Conservation (phyloP, 2,329 filamentous ascomycete genomes). For the Dendrostoma leiphaemia region DNA sequence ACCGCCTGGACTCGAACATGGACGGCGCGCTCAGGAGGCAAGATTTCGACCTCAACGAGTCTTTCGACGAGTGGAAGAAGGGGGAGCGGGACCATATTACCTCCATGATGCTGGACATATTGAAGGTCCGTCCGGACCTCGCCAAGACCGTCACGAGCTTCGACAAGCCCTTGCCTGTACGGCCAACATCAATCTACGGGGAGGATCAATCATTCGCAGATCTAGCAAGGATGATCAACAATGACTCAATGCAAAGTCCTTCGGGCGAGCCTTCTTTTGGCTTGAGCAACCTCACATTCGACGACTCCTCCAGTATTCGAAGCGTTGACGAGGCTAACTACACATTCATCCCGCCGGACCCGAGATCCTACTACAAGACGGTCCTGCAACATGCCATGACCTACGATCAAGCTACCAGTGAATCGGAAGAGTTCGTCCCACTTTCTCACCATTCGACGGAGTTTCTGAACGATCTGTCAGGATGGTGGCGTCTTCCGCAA, state of each 20-base stretch:
- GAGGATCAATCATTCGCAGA: slow-evolving; percentile 54
- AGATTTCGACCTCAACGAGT: slow-evolving; percentile 88
- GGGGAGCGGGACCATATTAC: slow-evolving; percentile 84
- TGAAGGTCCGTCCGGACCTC: slow-evolving; percentile 81
- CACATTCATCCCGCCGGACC: slow-evolving; percentile 85
- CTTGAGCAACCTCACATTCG: slow-evolving; percentile 63
- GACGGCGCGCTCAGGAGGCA: slow-evolving; percentile 73
- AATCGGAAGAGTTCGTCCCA: slow-evolving; percentile 47
- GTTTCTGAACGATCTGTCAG: slow-evolving; percentile 77
- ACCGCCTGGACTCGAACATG: slow-evolving; percentile 78
- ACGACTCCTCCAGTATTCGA: slow-evolving; percentile 49
- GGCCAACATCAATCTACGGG: slow-evolving; percentile 41
- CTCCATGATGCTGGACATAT: slow-evolving; percentile 88
- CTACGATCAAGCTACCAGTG: slow-evolving; percentile 58
- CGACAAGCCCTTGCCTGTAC: slow-evolving; percentile 59
- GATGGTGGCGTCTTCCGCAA: slow-evolving; percentile 86
- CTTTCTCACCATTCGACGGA: slow-evolving; percentile 80
- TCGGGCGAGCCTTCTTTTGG: slow-evolving; percentile 66
- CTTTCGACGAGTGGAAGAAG: slow-evolving; percentile 87
- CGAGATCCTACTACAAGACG: slow-evolving; percentile 78
- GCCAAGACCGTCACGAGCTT: slow-evolving; percentile 69
- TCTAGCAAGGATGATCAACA: slow-evolving; percentile 50
- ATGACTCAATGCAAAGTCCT: slow-evolving; percentile 37
- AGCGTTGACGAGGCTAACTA: slow-evolving; percentile 67
- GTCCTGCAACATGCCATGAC: slow-evolving; percentile 76